Evolutionary conservation across 1,139 yeast species (phyloP).

Genomic region (Nakaseomyces delphensis): DNA sequence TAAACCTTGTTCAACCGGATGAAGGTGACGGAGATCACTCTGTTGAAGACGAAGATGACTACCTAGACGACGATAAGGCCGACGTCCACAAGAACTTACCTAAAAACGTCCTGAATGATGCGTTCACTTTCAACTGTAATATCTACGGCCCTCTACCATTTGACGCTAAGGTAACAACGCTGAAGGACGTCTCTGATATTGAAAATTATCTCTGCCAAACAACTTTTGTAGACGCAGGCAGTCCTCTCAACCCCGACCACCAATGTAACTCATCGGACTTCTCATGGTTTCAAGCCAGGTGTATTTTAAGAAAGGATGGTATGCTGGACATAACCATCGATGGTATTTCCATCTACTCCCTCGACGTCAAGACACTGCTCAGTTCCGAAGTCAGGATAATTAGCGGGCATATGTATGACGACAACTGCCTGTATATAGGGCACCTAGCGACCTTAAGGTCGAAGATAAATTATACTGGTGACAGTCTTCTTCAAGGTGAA

Average conservation of each 20-base stretch:
- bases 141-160: constrained; percentile 4
- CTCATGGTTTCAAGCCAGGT: constrained; percentile 73
- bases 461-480: background rate
- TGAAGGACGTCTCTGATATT: constrained; percentile 1
- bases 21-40: background rate
- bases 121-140: background rate
- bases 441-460: constrained; percentile 44
- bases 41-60: background rate
- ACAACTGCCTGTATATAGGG: constrained; percentile 53
- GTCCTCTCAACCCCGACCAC: constrained; percentile 4
- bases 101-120: background rate
- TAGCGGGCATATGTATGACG: constrained; percentile 57
- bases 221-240: constrained; percentile 12
- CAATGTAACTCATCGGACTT: constrained; percentile 15
- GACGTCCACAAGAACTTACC: background rate
- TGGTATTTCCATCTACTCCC: constrained; percentile 54
- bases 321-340: constrained; percentile 53
- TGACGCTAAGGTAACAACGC: constrained; percentile 5
- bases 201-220: constrained; percentile 4
- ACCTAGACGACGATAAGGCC: background rate
- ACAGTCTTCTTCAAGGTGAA: background rate
- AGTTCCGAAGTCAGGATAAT: constrained; percentile 61
- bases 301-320: constrained; percentile 62
- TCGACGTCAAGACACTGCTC: constrained; percentile 49
- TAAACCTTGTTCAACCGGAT: background rate